Evolutionary conservation across 352 stramenopile species (phyloP), one percentile per base, ranked within the genome.

Genomic region (Globisporangium nodosum): DNA sequence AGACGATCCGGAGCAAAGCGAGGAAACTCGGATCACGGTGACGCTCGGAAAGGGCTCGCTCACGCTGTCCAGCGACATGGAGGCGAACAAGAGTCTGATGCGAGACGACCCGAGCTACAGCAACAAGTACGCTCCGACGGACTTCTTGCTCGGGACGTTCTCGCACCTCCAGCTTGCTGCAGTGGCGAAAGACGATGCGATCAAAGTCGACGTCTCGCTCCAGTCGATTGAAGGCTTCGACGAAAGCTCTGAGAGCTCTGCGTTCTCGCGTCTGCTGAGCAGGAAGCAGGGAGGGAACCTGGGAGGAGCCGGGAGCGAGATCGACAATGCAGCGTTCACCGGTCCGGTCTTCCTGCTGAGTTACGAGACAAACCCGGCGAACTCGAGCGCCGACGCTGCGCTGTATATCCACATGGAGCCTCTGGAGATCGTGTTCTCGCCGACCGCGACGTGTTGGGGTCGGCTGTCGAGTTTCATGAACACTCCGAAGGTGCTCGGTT

Each of bases 211-310:
- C 58, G 66, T 94, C 0, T 94, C 85, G n/a, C 67, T 96, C 3
- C 85, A 96, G 54, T 82, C 83, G 27, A 90, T 96, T 52, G 85
- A 96, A 49, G 79, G 80, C 8, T 94, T 86, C 64, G 87, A 96
- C 63, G 84, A 94, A 65, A 92, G 84, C 53, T 80, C 82, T n/a
- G 78, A 93, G 56, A 92, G 77, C 48, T 88, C 82, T 45, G 72
- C 78, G 7, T 94, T 94, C 67, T 90, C 85, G 18, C 80, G 82
- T 5, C 65, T 94, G 24, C 54, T 94, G n/a, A 86, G 76, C 49
- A 70, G 82, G 48, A 92, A 92, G 49, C 76, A 87, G 35, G 62
- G 65, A 40, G 56, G 60, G 12, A 43, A 42, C 3, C 72, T 68
- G 0, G 70, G 75, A 50, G 58, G 65, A 3, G 70, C 51, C 27